These are phyloP conservation scores for Spergularia azorica DNA, from an alignment of 179 eudicot species.

Conservation along the genomic window DNA sequence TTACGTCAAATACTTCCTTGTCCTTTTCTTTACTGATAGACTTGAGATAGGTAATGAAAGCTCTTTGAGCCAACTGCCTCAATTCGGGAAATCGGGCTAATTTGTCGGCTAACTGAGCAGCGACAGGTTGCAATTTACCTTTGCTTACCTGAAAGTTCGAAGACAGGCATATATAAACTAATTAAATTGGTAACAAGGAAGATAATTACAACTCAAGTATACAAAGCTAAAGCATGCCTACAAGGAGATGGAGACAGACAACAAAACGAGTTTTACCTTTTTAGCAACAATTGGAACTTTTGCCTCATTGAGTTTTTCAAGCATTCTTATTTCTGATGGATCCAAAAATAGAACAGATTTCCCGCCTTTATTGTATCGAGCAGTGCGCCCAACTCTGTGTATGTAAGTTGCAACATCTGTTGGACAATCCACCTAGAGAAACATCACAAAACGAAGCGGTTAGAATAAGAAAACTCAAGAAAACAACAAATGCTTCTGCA, in stretches of 20 bases:
- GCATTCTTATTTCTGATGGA: slow-evolving; percentile 80
- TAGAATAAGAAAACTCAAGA: neutral
- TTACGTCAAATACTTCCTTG: slow-evolving; percentile 81
- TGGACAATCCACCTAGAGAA: slow-evolving; percentile 85
- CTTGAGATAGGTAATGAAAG: slow-evolving; percentile 79
- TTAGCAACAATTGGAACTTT: slow-evolving; percentile 49
- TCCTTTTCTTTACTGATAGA: slow-evolving; percentile 63
- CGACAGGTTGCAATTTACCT: slow-evolving; percentile 62
- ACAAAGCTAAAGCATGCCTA: neutral
- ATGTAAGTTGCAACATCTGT: slow-evolving; percentile 82
- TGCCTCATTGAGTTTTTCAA: slow-evolving; percentile 61
- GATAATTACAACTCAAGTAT: neutral
- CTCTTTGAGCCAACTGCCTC: slow-evolving; percentile 69
- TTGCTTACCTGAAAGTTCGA: slow-evolving; percentile 52
- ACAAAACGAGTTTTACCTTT: slow-evolving; percentile 26
- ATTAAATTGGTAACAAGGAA: neutral
- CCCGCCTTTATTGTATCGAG: slow-evolving; percentile 76
- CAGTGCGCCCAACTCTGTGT: slow-evolving; percentile 97
- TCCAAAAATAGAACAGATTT: slow-evolving; percentile 69
- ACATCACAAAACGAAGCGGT: slow-evolving; percentile 14
- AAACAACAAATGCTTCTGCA: neutral
- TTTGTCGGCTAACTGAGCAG: slow-evolving; percentile 65
- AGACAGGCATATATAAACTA: neutral
- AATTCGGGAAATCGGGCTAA: slow-evolving; percentile 60
- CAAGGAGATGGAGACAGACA: slow-evolving; percentile 3